A percentile compares a stretch with the other conserved stretches of the same genome.
Evolutionary conservation across 768 basidiomycete genomes (phyloP).

Genomic region (Leccinum incarnatum): DNA sequence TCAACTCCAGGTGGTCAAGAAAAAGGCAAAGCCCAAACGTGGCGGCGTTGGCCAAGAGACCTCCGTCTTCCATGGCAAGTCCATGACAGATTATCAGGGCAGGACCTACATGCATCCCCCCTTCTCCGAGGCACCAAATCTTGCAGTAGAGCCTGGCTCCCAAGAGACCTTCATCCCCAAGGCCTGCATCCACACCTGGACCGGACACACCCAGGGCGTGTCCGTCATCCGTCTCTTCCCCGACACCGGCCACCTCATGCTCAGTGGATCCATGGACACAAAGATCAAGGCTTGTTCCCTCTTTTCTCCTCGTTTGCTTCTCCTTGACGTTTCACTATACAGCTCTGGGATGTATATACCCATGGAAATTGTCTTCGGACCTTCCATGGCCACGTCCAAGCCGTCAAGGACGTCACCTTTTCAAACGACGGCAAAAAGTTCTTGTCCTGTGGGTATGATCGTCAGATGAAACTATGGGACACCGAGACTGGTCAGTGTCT

Average conservation of each 20-base stretch:
- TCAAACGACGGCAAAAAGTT: slow-evolving; percentile 90
- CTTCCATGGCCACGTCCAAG: slow-evolving; percentile 95
- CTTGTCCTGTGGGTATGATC: slow-evolving; percentile 91
- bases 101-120: slow-evolving; percentile 98
- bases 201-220: slow-evolving; percentile 95
- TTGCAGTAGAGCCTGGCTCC: slow-evolving; percentile 74
- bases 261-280: slow-evolving; percentile 97
- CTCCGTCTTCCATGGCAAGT: slow-evolving; percentile 96
- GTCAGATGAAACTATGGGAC: slow-evolving; percentile 99
- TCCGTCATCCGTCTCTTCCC: slow-evolving; percentile 94
- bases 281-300: slow-evolving; percentile 79
- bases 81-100: slow-evolving; percentile 95
- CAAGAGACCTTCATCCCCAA: slow-evolving; percentile 96
- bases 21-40: slow-evolving; percentile 77
- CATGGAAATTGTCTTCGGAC: slow-evolving; percentile 96
- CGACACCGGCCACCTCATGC: slow-evolving; percentile 84
- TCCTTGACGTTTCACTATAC: slow-evolving; percentile 10
- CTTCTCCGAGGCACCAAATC: slow-evolving; percentile 79
- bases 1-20: slow-evolving; percentile 56
- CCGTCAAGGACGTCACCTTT: slow-evolving; percentile 95
- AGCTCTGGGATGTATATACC: slow-evolving; percentile 98
- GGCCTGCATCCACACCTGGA: slow-evolving; percentile 95
- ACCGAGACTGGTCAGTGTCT: slow-evolving; percentile 98
- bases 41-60: slow-evolving; percentile 85
- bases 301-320: neutral